phyloP scores from a whole-genome alignment of 192 early-diverging fungal genomes.

The Backusella sp. region DNA sequence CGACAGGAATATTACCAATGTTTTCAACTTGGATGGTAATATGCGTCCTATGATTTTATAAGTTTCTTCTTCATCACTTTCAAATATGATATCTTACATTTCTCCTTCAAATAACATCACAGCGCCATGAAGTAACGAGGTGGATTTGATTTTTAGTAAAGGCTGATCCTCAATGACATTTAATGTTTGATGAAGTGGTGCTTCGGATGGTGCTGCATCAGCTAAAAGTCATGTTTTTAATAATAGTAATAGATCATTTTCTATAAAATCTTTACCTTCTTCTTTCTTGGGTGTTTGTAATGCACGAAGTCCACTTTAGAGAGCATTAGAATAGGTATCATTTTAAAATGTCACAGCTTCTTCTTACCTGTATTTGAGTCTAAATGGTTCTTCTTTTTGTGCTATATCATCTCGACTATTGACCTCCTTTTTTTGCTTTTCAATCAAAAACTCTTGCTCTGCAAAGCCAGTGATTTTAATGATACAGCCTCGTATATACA shows the following conservation, averaged over 20 bases:
- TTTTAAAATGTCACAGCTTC: too few relatives aligned
- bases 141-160: slow-evolving; percentile 63
- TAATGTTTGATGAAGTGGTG: neutral
- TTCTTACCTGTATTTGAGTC: slow-evolving; percentile 9
- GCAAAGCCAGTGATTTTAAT: slow-evolving; percentile 55
- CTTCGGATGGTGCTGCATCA: neutral
- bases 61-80: neutral
- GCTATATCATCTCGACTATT: neutral
- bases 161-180: slow-evolving; percentile 67
- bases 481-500: slow-evolving; percentile 62
- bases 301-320: neutral
- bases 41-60: slow-evolving; percentile 28
- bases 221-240: neutral
- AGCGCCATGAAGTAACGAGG: slow-evolving; percentile 58
- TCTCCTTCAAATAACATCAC: slow-evolving; percentile 86
- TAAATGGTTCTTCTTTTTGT: slow-evolving; percentile 6
- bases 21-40: slow-evolving; percentile 72
- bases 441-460: slow-evolving; percentile 55
- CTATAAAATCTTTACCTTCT: neutral
- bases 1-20: slow-evolving; percentile 66
- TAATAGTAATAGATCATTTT: too few relatives aligned
- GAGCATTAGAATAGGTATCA: too few relatives aligned
- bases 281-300: neutral
- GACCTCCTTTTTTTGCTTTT: neutral
- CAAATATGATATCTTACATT: slow-evolving; percentile 21